phyloP scores from a whole-genome alignment of 805 yeast species.

The Teunomyces stri region DNA sequence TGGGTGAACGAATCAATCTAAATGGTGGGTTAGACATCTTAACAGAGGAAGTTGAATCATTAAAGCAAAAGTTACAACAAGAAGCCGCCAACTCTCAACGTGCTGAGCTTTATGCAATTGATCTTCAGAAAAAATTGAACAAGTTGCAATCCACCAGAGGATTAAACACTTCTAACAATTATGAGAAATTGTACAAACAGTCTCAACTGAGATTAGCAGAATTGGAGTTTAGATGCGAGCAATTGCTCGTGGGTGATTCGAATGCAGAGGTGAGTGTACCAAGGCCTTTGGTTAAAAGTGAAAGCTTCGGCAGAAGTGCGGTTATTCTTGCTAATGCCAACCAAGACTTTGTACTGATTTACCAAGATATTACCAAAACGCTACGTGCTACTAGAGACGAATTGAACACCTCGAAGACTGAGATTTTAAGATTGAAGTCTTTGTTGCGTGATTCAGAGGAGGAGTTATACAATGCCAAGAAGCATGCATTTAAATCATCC shows the following conservation, averaged over 20 bases:
- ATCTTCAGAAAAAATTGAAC: conserved; percentile 42
- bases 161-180: conserved; percentile 30
- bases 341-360: conserved; percentile 47
- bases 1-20: conserved; percentile 26
- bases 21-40: conserved; percentile 11
- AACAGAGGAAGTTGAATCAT: conserved; percentile 46
- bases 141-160: conserved; percentile 42
- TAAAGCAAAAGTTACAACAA: conserved; percentile 48
- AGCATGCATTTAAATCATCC: conserved; percentile 40
- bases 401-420: conserved; percentile 39
- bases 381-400: conserved; percentile 44
- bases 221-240: conserved; percentile 29
- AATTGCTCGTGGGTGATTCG: conserved; percentile 16
- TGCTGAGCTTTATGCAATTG: conserved; percentile 49
- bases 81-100: conserved; percentile 51
- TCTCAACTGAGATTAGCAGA: conserved; percentile 32
- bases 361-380: conserved; percentile 50
- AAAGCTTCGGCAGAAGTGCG: conserved; percentile 29
- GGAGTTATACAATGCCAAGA: conserved; percentile 39
- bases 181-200: conserved; percentile 34
- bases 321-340: conserved; percentile 25
- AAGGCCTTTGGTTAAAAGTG: conserved; percentile 28
- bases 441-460: conserved; percentile 43
- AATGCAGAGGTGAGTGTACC: background rate
- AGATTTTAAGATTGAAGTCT: conserved; percentile 39